Evolutionary conservation across 805 yeast genomes (phyloP).

Genomic region (Pichia occidentalis): DNA sequence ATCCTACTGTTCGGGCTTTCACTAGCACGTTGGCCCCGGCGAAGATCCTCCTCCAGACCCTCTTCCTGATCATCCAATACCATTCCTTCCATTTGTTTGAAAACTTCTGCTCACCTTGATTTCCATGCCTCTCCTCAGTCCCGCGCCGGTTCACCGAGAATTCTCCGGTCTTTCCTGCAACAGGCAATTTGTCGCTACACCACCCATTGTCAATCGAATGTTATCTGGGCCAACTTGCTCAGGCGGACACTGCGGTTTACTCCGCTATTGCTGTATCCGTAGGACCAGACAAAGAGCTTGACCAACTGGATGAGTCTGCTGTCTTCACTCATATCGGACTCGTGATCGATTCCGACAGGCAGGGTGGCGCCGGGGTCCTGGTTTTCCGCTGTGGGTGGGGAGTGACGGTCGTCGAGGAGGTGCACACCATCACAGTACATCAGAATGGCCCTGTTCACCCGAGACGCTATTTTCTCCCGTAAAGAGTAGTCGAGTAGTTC

Average conservation of each 20-base stretch:
- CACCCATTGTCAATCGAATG: neutral
- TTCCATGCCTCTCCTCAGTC: neutral
- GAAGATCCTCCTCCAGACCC: too few relatives aligned
- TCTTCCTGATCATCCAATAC: too few relatives aligned
- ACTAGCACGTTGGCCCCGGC: too few relatives aligned
- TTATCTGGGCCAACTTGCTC: constrained; percentile 1
- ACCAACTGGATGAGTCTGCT: constrained; percentile 23
- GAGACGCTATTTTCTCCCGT: constrained; percentile 58
- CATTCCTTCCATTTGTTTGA: too few relatives aligned
- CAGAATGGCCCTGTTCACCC: constrained; percentile 64
- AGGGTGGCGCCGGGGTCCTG: constrained; percentile 2
- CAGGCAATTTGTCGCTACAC: constrained; percentile 2
- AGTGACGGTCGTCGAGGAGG: constrained; percentile 1
- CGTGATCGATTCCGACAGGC: neutral
- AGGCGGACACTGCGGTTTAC: neutral
- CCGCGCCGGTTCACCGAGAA: neutral
- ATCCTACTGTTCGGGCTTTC: too few relatives aligned
- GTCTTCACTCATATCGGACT: constrained; percentile 12
- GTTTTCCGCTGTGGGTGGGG: neutral
- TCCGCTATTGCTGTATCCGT: constrained; percentile 4
- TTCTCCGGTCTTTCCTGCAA: neutral
- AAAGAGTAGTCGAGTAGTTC: constrained; percentile 52
- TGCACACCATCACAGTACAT: constrained; percentile 23
- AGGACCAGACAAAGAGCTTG: constrained; percentile 25
- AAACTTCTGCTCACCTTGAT: too few relatives aligned